These are phyloP conservation scores for Sophora flavescens DNA, from an alignment of 306 rosid species.

Conservation along the genomic window DNA sequence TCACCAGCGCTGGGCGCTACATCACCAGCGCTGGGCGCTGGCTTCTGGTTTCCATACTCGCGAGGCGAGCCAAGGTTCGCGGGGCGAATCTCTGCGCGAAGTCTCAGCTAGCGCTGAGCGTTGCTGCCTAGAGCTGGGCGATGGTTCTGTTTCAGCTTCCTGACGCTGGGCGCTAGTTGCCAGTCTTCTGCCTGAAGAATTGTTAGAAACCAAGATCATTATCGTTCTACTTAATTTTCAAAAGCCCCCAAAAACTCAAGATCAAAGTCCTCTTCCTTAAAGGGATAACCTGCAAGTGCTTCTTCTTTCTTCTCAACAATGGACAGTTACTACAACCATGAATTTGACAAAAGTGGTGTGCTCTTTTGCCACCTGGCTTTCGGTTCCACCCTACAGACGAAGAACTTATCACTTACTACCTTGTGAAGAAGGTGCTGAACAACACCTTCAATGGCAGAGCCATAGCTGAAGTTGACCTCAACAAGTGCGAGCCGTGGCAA, in stretches of 20 bases:
- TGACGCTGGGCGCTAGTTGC: no score
- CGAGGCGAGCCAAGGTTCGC: no score
- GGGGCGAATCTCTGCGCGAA: no score
- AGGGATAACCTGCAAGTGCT: no score
- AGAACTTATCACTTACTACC: constrained; percentile 89
- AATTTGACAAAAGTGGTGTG: constrained; percentile 28
- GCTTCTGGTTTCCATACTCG: no score
- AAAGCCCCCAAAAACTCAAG: neutral
- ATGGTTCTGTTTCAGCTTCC: constrained; percentile 30
- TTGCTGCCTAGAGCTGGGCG: no score
- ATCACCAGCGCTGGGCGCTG: no score
- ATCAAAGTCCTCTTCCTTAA: no score
- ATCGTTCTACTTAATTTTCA: neutral
- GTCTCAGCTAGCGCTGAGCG: no score
- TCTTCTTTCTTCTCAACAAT: constrained; percentile 4
- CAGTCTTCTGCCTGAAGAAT: constrained; percentile 8
- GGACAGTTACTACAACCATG: constrained; percentile 44
- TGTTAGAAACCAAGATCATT: constrained; percentile 4
- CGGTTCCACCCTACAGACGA: constrained; percentile 98
- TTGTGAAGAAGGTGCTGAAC: constrained; percentile 88
- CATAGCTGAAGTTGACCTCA: constrained; percentile 94
- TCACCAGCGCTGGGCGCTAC: no score
- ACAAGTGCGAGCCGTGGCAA: constrained; percentile 99
- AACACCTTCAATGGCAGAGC: constrained; percentile 78
- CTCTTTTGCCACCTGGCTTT: constrained; percentile 89